Conservation (phyloP, 2,329 filamentous ascomycete species). For the Phyllosticta citribraziliensis region DNA sequence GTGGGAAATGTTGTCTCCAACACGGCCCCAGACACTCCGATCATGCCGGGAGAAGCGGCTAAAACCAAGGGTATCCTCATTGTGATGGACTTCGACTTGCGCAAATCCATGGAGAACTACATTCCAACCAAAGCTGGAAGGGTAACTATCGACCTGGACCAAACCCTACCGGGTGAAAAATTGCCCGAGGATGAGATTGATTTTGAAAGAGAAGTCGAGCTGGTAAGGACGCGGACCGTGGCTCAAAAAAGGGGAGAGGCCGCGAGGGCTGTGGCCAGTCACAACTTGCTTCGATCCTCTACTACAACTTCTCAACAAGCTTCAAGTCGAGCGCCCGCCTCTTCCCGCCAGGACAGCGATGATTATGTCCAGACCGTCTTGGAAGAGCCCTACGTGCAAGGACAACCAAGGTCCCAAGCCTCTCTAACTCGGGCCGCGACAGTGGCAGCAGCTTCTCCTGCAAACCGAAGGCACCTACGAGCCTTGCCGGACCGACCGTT, state of each 20-base stretch:
- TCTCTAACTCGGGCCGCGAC: constrained; percentile 35
- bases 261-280: constrained; percentile 16
- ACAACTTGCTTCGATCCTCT: constrained; percentile 21
- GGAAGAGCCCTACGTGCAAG: constrained; percentile 31
- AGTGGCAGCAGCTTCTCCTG: constrained; percentile 54
- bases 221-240: constrained; percentile 29
- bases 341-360: constrained; percentile 15
- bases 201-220: constrained; percentile 31
- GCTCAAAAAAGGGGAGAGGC: constrained; percentile 25
- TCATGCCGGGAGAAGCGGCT: constrained; percentile 5
- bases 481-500: constrained; percentile 42
- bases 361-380: constrained; percentile 27
- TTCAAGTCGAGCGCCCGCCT: constrained; percentile 10
- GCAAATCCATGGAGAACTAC: constrained; percentile 17
- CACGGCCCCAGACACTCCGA: constrained; percentile 3
- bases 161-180: constrained; percentile 26
- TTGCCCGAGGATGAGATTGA: constrained; percentile 30
- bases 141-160: constrained; percentile 25
- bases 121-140: background rate
- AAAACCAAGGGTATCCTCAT: constrained; percentile 26
- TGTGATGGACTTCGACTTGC: constrained; percentile 29
- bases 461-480: constrained; percentile 58
- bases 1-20: constrained; percentile 19
- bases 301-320: constrained; percentile 17
- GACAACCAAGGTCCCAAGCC: constrained; percentile 29